Evolutionary conservation across 169 alveolate genomes (phyloP), one percentile per base, ranked within the genome.

Genomic region (Babesia ovata): DNA sequence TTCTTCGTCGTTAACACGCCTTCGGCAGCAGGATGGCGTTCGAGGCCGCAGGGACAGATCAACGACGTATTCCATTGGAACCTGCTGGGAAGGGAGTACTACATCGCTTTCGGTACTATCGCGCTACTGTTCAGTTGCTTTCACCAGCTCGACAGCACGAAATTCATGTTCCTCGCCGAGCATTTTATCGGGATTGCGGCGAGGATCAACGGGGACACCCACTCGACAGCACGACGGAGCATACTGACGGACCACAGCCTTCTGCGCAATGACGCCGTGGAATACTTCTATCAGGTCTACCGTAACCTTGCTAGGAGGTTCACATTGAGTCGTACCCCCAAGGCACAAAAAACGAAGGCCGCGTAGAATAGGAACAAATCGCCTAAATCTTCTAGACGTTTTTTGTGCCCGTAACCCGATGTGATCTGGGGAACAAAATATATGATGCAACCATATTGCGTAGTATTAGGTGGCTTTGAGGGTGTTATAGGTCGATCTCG

Each of bases 81-180:
- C 65, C 54, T 67, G 26, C 50, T 77, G 1, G 79, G 72, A 4
- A 28, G 48, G 33, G 86, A 77, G 66, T 65, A 57, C 42, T 19
- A 52, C 33, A 26, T 63, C 56, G 62, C 86, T 1, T 66, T 77
- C 36, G 33, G 39, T 17, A 62, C 67, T 19, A 52, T 69, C 21
- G 44, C 65, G 50, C 39, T 56, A 45, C n/a, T 77, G 50, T 77
- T 63, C 53, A 22, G 11, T 13, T 49, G 81, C 44, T 77, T 77
- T 39, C 14, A 29, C 36, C 62, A 67, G 52, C 81, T 77, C 39
- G 9, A 74, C 17, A 26, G 42, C 26, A 77, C 79, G 57, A 77
- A 77, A 60, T 49, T 77, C 16, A 44, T 77, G 81, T 66, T 77
- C 22, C 67, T 77, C n/a, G 50, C 50, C 42, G 86, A 77, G 52